A percentile compares a stretch with the other conserved stretches of the same genome.
Conservation (phyloP, 2,329 filamentous ascomycete genomes). For the Ramichloridium luteum region DNA sequence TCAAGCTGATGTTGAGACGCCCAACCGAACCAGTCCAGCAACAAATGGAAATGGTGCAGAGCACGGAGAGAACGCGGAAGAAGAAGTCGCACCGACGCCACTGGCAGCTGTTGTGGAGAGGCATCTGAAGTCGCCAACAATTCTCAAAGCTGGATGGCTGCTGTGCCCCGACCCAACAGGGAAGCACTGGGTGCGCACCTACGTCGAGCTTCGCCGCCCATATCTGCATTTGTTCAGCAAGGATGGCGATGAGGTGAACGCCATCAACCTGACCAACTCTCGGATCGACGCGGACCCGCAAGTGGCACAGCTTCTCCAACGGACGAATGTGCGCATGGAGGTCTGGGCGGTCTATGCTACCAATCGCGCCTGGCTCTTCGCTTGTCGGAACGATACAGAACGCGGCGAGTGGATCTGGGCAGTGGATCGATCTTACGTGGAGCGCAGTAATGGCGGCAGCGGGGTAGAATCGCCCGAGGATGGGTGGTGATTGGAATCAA, state of each 20-base stretch:
- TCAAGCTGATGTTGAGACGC: conserved; percentile 50
- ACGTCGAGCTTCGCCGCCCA: conserved; percentile 80
- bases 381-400: conserved; percentile 74
- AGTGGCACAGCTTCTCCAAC: conserved; percentile 58
- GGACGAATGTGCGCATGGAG: conserved; percentile 22
- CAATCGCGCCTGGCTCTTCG: conserved; percentile 91
- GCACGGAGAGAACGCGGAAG: conserved; percentile 25
- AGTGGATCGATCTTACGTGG: conserved; percentile 71
- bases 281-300: conserved; percentile 88
- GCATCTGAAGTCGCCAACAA: conserved; percentile 57
- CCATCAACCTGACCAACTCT: conserved; percentile 78
- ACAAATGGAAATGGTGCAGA: conserved; percentile 20
- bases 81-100: conserved; percentile 42
- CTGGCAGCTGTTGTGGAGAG: conserved; percentile 66
- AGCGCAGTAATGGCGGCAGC: conserved; percentile 15
- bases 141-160: conserved; percentile 79
- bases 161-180: conserved; percentile 65
- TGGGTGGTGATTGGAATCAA: too few relatives aligned
- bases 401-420: conserved; percentile 96
- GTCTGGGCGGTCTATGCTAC: conserved; percentile 92
- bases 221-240: conserved; percentile 84
- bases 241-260: conserved; percentile 79
- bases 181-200: conserved; percentile 79
- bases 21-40: conserved; percentile 45
- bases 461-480: conserved; percentile 14